Base-by-base conservation (phyloP, 306 rosid genomes). In the Inga leiocalycina region DNA sequence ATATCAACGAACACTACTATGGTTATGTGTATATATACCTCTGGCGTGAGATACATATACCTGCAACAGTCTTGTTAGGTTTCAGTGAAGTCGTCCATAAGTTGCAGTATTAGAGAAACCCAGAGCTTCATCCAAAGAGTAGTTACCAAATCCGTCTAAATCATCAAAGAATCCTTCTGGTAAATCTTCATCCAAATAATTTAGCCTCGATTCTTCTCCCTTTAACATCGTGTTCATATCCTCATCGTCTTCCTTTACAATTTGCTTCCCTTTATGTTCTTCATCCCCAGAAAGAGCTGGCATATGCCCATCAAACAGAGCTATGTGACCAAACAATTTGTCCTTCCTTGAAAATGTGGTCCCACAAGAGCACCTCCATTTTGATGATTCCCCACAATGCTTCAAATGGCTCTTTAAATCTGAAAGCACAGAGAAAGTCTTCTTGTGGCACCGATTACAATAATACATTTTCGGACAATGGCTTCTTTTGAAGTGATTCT, bases 281-380 rank as follows among this genome's bases (percentile, higher is more conserved):
- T 86, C 91, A 16, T 88, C 93, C 39, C 69, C 84, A 0, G 43
- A 67, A 44, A 91, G 89, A 6, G 91, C 97, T 46, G 98, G 98
- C 95, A 90, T 89, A 85, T 95, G 98, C 10, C 98, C 98, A 48
- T 95, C 98, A 46, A 93, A 93, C 56, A 91, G 66, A 5, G 93
- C 89, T 61, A 95, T 66, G 88, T 95, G 98, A 8, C 94, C 93
- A 17, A 95, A 93, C 71, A 95, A 85, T 81, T 93, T 95, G 54
- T 91, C 97, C 85, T 95, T 93, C 78, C 97, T 80, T 0, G 98
- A 92, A 71, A 95, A 95, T 8, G 86, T 92, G 24, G 97, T 91
- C n/a, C 97, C 98, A 69, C 98, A 95, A n/a, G 90, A 84, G 82
- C 97, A 95, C 66, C 85, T 83, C 98, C 97, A 95, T 86, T 80